Evolutionary conservation across 768 basidiomycete genomes (phyloP).

Genomic region (Neoboletus magnificus): DNA sequence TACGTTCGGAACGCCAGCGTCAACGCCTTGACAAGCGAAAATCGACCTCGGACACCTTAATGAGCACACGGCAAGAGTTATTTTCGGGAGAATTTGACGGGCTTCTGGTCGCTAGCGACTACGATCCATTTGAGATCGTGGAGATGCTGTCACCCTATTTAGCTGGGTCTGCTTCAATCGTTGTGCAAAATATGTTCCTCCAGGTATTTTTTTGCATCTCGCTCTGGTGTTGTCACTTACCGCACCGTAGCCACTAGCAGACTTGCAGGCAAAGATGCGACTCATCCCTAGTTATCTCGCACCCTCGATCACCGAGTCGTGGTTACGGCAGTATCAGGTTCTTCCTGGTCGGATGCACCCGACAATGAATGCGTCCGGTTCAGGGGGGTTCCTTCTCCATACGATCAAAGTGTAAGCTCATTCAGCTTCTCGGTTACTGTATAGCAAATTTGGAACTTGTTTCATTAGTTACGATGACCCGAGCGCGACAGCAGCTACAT

Average conservation of each 20-base stretch:
- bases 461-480: constrained; percentile 60
- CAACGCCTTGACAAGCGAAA: constrained; percentile 74
- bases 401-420: constrained; percentile 75
- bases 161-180: constrained; percentile 80
- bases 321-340: constrained; percentile 89
- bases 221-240: constrained; percentile 5
- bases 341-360: constrained; percentile 98
- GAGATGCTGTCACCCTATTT: constrained; percentile 73
- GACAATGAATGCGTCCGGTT: constrained; percentile 84
- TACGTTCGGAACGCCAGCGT: constrained; percentile 71
- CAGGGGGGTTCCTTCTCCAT: constrained; percentile 85
- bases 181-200: constrained; percentile 79
- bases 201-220: constrained; percentile 47
- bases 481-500: constrained; percentile 49
- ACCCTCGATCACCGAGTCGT: constrained; percentile 79
- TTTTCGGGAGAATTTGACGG: constrained; percentile 88
- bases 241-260: constrained; percentile 59
- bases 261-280: constrained; percentile 71
- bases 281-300: constrained; percentile 65
- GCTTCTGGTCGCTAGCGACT: constrained; percentile 80
- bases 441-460: background rate
- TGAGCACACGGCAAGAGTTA: constrained; percentile 69
- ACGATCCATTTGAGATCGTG: constrained; percentile 81
- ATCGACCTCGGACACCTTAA: constrained; percentile 57
- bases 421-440: background rate